Percentiles rank a stretch among this genome's conserved stretches.
These are phyloP conservation scores for Flammula alnicola DNA, from an alignment of 1,284 basidiomycete genomes.

Conservation along the genomic window DNA sequence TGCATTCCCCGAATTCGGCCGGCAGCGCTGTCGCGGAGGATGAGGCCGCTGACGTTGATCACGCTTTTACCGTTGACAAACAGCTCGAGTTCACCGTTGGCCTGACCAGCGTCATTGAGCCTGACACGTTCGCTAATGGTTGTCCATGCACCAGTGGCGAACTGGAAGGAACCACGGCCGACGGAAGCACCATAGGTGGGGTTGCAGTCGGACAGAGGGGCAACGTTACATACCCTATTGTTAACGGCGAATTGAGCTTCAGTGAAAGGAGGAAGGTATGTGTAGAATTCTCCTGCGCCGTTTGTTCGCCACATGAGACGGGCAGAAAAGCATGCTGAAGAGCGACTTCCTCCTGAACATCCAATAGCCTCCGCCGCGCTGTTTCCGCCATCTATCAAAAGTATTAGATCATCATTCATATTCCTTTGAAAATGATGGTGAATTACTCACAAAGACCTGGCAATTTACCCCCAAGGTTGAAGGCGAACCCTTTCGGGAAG, in stretches of 20 bases:
- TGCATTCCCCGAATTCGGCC: conserved; percentile 63
- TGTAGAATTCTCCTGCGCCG: conserved; percentile 62
- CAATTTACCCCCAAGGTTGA: conserved; percentile 55
- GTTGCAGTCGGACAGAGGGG: conserved; percentile 63
- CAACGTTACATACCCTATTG: conserved; percentile 54
- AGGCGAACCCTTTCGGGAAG: conserved; percentile 59
- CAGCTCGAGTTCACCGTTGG: conserved; percentile 61
- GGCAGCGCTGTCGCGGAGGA: conserved; percentile 46
- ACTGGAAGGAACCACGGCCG: conserved; percentile 71
- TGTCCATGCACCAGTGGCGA: conserved; percentile 66
- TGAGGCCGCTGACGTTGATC: conserved; percentile 54
- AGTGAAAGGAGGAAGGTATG: conserved; percentile 54
- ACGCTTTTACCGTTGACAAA: conserved; percentile 63
- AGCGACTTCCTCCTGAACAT: conserved; percentile 60
- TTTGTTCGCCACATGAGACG: conserved; percentile 60
- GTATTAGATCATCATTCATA: conserved; percentile 11
- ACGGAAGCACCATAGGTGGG: conserved; percentile 71
- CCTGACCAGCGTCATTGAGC: conserved; percentile 61
- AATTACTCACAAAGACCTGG: conserved; percentile 55
- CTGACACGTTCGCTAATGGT: conserved; percentile 62
- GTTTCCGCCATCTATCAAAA: conserved; percentile 52
- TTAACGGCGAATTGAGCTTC: conserved; percentile 52
- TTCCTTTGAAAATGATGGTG: background rate
- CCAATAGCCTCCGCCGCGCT: conserved; percentile 42
- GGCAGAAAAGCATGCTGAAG: conserved; percentile 53